A percentile compares a stretch with the other conserved stretches of the same genome.
These are phyloP conservation scores for Ceratobasidium papillatum DNA, from an alignment of 1,284 basidiomycete genomes.

Conservation along the genomic window DNA sequence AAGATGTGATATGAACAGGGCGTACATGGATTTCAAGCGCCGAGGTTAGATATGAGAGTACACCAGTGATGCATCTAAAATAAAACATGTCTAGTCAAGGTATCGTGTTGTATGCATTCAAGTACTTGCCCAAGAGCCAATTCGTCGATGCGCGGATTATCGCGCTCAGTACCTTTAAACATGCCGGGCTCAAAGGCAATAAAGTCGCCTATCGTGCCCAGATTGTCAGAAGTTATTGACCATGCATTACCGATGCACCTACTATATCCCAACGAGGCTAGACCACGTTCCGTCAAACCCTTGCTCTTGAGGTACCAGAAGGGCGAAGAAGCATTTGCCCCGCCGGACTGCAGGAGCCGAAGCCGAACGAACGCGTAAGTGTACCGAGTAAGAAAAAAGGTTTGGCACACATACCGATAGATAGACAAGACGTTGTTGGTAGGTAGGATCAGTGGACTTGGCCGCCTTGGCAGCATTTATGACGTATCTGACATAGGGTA, in stretches of 20 bases:
- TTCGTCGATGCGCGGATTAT: constrained; percentile 57
- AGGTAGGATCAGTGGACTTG: constrained; percentile 56
- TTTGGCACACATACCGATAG: constrained; percentile 59
- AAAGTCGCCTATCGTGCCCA: constrained; percentile 56
- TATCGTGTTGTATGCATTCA: neutral
- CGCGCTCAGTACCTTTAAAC: constrained; percentile 53
- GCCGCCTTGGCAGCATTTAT: constrained; percentile 73
- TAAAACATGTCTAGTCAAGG: neutral
- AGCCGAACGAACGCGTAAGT: constrained; percentile 18
- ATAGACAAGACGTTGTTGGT: constrained; percentile 70
- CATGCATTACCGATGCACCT: neutral
- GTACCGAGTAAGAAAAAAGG: neutral
- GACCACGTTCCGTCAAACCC: constrained; percentile 73
- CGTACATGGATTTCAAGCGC: constrained; percentile 59
- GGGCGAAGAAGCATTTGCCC: constrained; percentile 43
- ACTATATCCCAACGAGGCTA: constrained; percentile 69
- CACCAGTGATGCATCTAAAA: constrained; percentile 54
- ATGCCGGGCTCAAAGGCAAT: constrained; percentile 71
- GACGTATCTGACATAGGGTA: constrained; percentile 65
- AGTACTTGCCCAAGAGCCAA: constrained; percentile 55
- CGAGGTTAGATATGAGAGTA: constrained; percentile 55
- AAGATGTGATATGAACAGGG: neutral
- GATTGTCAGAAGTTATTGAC: neutral
- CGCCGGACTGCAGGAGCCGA: constrained; percentile 41
- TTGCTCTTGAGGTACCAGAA: constrained; percentile 62